Percentiles rank a stretch among this genome's conserved stretches.
Conservation (phyloP, 805 yeast genomes). For the Candida morakotiae region DNA sequence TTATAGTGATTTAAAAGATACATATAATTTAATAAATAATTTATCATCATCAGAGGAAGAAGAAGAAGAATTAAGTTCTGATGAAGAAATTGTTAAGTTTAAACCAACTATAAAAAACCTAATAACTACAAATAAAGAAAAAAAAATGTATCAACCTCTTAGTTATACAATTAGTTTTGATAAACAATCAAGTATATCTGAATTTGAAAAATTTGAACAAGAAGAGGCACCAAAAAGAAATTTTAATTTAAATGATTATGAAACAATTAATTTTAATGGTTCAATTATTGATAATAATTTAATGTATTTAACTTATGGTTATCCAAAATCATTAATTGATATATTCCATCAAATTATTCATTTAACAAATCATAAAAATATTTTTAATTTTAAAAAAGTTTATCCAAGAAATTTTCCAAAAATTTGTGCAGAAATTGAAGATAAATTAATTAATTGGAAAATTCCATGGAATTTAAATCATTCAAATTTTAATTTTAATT, state of each 20-base stretch:
- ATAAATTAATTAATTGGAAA: slow-evolving; percentile 44
- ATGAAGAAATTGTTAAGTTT: slow-evolving; percentile 7
- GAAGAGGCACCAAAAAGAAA: neutral
- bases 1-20: slow-evolving; percentile 42
- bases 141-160: slow-evolving; percentile 14
- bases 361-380: slow-evolving; percentile 49
- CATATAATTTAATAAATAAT: slow-evolving; percentile 26
- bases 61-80: slow-evolving; percentile 9
- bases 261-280: slow-evolving; percentile 1
- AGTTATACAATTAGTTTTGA: slow-evolving; percentile 27
- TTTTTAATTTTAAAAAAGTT: slow-evolving; percentile 34
- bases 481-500: slow-evolving; percentile 32
- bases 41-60: slow-evolving; percentile 14
- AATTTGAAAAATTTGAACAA: neutral
- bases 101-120: slow-evolving; percentile 23
- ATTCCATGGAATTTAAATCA: slow-evolving; percentile 34
- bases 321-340: slow-evolving; percentile 44
- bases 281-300: slow-evolving; percentile 16
- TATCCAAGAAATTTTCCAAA: slow-evolving; percentile 54
- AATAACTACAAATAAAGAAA: slow-evolving; percentile 9
- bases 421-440: slow-evolving; percentile 53
- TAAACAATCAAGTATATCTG: slow-evolving; percentile 7
- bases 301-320: slow-evolving; percentile 43
- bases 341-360: slow-evolving; percentile 43
- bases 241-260: neutral